Evolutionary conservation across 2,329 filamentous ascomycete species (phyloP).

Genomic region (Pseudogymnoascus pannorum): DNA sequence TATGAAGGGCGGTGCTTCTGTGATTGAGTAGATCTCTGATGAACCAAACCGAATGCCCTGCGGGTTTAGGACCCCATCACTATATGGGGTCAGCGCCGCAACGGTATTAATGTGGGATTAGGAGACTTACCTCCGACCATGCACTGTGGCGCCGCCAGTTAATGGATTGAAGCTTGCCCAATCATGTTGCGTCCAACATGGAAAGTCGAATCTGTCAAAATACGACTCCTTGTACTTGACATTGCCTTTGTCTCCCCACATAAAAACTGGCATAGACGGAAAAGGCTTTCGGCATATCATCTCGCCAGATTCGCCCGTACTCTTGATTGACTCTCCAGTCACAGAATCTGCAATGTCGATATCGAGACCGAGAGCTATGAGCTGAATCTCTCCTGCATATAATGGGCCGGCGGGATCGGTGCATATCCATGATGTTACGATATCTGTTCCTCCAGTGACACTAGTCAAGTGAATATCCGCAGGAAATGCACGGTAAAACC

Average conservation of each 20-base stretch:
- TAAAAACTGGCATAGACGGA: constrained; percentile 38
- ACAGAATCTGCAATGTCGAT: constrained; percentile 37
- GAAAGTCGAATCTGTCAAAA: constrained; percentile 36
- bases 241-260: constrained; percentile 36
- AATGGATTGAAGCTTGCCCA: constrained; percentile 36
- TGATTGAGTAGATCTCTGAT: constrained; percentile 26
- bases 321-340: constrained; percentile 30
- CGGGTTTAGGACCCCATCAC: constrained; percentile 10
- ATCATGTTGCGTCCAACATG: constrained; percentile 40
- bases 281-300: constrained; percentile 39
- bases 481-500: constrained; percentile 38
- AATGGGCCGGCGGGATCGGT: constrained; percentile 36
- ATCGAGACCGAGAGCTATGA: constrained; percentile 38
- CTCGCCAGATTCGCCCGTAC: constrained; percentile 35
- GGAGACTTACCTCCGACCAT: constrained; percentile 28
- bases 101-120: background rate
- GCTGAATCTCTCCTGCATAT: constrained; percentile 38
- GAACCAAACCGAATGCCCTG: constrained; percentile 10
- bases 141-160: constrained; percentile 36
- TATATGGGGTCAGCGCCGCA: constrained; percentile 17
- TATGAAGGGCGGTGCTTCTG: constrained; percentile 35
- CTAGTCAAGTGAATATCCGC: constrained; percentile 32
- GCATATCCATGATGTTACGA: constrained; percentile 37
- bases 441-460: constrained; percentile 41
- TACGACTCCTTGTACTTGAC: constrained; percentile 38